phyloP scores from a whole-genome alignment of 371 early-diverging fungal species.

The Mucor irregularis region DNA sequence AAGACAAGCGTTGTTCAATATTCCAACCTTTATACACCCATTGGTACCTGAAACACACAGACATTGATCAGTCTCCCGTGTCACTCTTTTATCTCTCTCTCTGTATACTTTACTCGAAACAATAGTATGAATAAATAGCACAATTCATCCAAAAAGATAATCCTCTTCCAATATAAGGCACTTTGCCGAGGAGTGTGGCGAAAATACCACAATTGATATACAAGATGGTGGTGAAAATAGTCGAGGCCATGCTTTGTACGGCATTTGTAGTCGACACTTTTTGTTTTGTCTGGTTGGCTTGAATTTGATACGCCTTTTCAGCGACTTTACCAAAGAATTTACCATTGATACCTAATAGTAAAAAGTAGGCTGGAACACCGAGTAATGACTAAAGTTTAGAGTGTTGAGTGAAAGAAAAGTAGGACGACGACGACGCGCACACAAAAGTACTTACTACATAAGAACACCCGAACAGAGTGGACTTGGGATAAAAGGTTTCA shows the following conservation, averaged over 20 bases:
- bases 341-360: conserved; percentile 39
- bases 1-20: conserved; percentile 51
- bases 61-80: neutral
- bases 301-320: conserved; percentile 35
- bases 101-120: conserved; percentile 41
- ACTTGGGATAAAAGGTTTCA: conserved; percentile 30
- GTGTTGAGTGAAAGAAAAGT: neutral
- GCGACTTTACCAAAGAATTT: conserved; percentile 42
- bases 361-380: conserved; percentile 36
- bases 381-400: conserved; percentile 29
- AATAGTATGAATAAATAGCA: conserved; percentile 46
- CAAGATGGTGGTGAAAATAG: conserved; percentile 37
- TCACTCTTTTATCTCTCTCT: neutral
- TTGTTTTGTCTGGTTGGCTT: conserved; percentile 9
- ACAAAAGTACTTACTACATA: conserved; percentile 31
- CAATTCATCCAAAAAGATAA: conserved; percentile 47
- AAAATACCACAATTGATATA: conserved; percentile 45
- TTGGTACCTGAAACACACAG: conserved; percentile 38
- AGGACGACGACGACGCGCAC: neutral
- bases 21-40: conserved; percentile 54
- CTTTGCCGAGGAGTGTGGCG: conserved; percentile 24
- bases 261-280: neutral
- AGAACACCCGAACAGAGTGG: conserved; percentile 31
- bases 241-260: conserved; percentile 30
- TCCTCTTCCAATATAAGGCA: conserved; percentile 41